Evolutionary conservation across 192 early-diverging fungal genomes (phyloP).

Genomic region (Podila epigama): DNA sequence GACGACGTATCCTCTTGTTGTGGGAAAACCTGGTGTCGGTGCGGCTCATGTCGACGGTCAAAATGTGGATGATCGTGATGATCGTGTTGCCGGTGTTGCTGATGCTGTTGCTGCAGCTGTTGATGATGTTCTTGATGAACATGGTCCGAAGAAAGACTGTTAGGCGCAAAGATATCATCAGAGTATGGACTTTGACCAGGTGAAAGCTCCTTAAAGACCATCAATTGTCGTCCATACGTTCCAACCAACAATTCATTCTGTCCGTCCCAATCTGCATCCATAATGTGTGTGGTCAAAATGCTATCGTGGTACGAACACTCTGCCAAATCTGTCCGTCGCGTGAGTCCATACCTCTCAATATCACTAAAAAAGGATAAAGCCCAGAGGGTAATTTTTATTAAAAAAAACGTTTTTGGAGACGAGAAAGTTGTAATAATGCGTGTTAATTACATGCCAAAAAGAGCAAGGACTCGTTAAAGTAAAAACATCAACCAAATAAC

Average conservation of each 20-base stretch:
- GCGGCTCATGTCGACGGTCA: background rate
- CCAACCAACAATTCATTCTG: constrained; percentile 61
- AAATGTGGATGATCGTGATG: background rate
- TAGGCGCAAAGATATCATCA: background rate
- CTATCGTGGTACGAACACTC: constrained; percentile 64
- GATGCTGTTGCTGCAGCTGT: background rate
- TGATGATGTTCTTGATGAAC: background rate
- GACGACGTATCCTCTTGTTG: background rate
- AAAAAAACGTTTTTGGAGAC: no score
- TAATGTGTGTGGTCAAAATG: constrained; percentile 60
- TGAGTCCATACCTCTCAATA: constrained; percentile 49
- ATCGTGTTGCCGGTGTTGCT: background rate
- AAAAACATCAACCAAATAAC: background rate
- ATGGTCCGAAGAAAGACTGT: background rate
- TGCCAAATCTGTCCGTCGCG: constrained; percentile 46
- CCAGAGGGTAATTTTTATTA: no score
- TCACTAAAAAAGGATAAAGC: constrained; percentile 38
- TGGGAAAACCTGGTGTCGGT: background rate
- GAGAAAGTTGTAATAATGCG: no score
- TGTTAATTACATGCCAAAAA: no score
- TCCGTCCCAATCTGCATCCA: constrained; percentile 71
- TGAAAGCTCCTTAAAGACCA: constrained; percentile 59
- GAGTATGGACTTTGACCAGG: constrained; percentile 16
- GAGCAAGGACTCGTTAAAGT: no score
- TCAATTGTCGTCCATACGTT: constrained; percentile 64